phyloP scores from a whole-genome alignment of 768 basidiomycete species.

The Sistotremastrum suecicum region DNA sequence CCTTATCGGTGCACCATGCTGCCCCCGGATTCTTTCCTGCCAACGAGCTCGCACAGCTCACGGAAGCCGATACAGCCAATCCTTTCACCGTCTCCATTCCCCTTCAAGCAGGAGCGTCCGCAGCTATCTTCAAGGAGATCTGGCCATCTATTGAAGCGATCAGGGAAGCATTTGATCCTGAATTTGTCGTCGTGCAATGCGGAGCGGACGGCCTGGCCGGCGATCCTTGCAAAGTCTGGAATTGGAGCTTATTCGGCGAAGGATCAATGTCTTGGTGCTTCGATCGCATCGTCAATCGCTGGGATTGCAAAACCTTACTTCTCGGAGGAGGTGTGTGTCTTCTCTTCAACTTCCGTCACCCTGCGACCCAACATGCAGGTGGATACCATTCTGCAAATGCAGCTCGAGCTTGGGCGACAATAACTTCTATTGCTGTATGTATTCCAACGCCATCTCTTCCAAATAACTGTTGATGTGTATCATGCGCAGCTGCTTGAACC shows the following conservation, averaged over 20 bases:
- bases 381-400: conserved; percentile 78
- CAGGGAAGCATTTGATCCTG: conserved; percentile 49
- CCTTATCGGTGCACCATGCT: conserved; percentile 74
- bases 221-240: conserved; percentile 64
- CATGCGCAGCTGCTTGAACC: conserved; percentile 35
- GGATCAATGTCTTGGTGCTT: conserved; percentile 66
- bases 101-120: conserved; percentile 55
- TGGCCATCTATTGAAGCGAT: conserved; percentile 46
- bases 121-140: conserved; percentile 42
- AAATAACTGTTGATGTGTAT: not conserved
- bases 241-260: conserved; percentile 44
- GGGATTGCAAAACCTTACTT: conserved; percentile 51
- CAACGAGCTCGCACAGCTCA: conserved; percentile 35
- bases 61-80: conserved; percentile 26
- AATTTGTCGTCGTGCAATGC: conserved; percentile 73
- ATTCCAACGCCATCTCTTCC: not conserved
- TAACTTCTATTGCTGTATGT: conserved; percentile 66
- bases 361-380: conserved; percentile 28
- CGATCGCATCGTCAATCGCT: conserved; percentile 31
- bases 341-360: not conserved
- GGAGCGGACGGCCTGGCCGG: conserved; percentile 80
- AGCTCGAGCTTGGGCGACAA: conserved; percentile 74
- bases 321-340: conserved; percentile 54
- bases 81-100: conserved; percentile 73
- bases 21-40: conserved; percentile 76